Base-by-base conservation (phyloP, 2,329 filamentous ascomycete species). In the Harringtonia lauricola region DNA sequence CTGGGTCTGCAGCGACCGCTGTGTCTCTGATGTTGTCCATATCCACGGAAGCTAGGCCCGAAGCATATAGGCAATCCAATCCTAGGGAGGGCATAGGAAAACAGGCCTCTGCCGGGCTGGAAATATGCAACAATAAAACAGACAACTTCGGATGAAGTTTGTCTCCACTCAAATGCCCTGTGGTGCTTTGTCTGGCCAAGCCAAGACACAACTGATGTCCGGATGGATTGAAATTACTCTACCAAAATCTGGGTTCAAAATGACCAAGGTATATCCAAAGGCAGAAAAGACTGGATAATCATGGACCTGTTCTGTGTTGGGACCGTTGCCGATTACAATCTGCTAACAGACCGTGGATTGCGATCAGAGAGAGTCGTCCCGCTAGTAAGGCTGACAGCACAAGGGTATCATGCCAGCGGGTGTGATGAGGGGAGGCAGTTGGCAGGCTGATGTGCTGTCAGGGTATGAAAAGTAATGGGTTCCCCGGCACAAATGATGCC, bases 1-100 rank as follows among this genome's bases (percentile, higher is more conserved):
- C 42, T 5, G 45, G 36, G 10, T 47, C 44, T 19, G 38, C 21
- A 17, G 36, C 37, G 13, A 40, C 29, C 19, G 41, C 39, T 22
- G 40, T 29, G 42, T 33, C 36, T 39, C 42, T 38, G 12, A 41
- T 33, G 31, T 36, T 21, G 35, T 45, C 42, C 48, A 48, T 38
- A 14, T 33, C 43, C 29, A 13, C n/a, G 36, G 14, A 7, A 28
- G 33, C 22, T 13, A 8, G 36, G 29, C 3, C 4, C 4, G 18
- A 30, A 29, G 24, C 19, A 38, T 9, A 31, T 21, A n/a, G 5
- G 36, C 22, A 41, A 35, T 15, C 24, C 17, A 36, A 2, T 31
- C 36, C 19, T 35, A 9, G 30, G 21, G 13, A 28, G 14, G 26
- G 44, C 36, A 42, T 40, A 36, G 30, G 29, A 38, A 22, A 41